These are phyloP conservation scores for Glebionis coronaria DNA, from an alignment of 129 eudicot genomes.

Conservation along the genomic window DNA sequence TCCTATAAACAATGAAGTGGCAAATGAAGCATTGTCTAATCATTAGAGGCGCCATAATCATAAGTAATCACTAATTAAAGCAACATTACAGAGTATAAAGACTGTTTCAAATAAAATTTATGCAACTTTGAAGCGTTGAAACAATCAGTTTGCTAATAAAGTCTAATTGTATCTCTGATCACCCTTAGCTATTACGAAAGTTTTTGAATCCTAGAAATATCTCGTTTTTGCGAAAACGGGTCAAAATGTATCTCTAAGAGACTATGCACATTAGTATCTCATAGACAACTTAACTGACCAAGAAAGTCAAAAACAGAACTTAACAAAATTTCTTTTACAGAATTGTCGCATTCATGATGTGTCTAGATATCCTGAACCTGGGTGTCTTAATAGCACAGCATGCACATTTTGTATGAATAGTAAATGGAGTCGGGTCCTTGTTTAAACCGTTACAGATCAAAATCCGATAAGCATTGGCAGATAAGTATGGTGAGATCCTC, in stretches of 20 bases:
- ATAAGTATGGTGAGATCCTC: slow-evolving; percentile 21
- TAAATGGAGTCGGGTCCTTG: not conserved
- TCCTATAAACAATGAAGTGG: not conserved
- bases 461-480: not conserved
- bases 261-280: not conserved
- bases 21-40: not conserved
- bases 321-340: too few species aligned
- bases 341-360: not conserved
- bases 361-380: not conserved
- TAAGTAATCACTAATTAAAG: not conserved
- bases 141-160: not conserved
- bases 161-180: slow-evolving; percentile 8
- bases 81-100: slow-evolving; percentile 12
- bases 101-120: not conserved
- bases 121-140: not conserved
- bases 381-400: not conserved
- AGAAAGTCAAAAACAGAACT: not conserved
- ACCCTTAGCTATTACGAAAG: not conserved
- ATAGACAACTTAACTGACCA: not conserved
- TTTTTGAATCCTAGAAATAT: not conserved
- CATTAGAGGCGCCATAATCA: too few species aligned
- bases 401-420: not conserved
- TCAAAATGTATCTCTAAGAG: not conserved
- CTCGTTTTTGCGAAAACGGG: not conserved
- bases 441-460: slow-evolving; percentile 3